phyloP scores from a whole-genome alignment of 2,329 filamentous ascomycete genomes.

The Clonostachys rhizophaga region DNA sequence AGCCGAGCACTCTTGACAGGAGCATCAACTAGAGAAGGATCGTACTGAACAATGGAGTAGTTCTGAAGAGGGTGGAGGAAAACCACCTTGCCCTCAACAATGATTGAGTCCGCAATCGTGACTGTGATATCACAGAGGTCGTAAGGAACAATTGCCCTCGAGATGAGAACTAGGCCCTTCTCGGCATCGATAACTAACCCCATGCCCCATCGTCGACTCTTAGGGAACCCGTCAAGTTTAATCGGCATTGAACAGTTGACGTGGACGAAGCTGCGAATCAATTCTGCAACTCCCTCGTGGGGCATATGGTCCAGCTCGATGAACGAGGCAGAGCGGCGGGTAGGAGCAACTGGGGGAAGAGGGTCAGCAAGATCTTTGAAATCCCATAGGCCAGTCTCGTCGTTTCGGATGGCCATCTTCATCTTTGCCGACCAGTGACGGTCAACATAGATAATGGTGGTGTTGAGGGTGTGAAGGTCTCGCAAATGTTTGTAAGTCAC shows the following conservation, averaged over 20 bases:
- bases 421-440: slow-evolving; percentile 96
- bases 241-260: slow-evolving; percentile 90
- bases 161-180: slow-evolving; percentile 91
- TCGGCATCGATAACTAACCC: slow-evolving; percentile 96
- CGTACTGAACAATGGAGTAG: slow-evolving; percentile 93
- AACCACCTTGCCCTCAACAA: slow-evolving; percentile 88
- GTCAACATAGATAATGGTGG: slow-evolving; percentile 86
- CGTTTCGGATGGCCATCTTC: slow-evolving; percentile 87
- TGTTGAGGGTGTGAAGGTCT: slow-evolving; percentile 91
- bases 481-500: slow-evolving; percentile 94
- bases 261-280: slow-evolving; percentile 92
- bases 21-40: slow-evolving; percentile 87
- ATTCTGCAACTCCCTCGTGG: slow-evolving; percentile 84
- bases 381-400: slow-evolving; percentile 88
- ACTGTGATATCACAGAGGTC: slow-evolving; percentile 95
- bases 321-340: slow-evolving; percentile 78
- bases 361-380: slow-evolving; percentile 82
- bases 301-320: slow-evolving; percentile 87
- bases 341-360: slow-evolving; percentile 67
- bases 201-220: slow-evolving; percentile 90
- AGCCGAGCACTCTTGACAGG: slow-evolving; percentile 87
- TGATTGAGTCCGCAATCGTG: slow-evolving; percentile 94
- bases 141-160: slow-evolving; percentile 89
- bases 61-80: slow-evolving; percentile 97
- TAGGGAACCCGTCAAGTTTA: slow-evolving; percentile 96